phyloP scores from a whole-genome alignment of 805 yeast genomes.

The Wickerhamia fluorescens region DNA sequence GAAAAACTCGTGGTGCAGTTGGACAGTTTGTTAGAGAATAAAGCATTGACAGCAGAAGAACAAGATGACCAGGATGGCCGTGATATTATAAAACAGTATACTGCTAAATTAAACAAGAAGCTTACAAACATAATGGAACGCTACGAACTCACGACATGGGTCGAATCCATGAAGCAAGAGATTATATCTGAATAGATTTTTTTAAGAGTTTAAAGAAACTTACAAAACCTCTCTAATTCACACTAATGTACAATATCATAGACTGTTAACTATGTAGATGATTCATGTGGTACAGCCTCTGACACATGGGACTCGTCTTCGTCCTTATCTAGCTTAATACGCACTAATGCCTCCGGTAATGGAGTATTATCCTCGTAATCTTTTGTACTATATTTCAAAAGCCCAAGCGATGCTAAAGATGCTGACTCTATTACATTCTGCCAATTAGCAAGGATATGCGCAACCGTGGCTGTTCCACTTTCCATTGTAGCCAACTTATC shows the following conservation, averaged over 20 bases:
- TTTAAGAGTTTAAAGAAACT: conserved; percentile 1
- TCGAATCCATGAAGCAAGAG: conserved; percentile 16
- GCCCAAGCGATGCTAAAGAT: conserved; percentile 51
- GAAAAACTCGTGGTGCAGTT: conserved; percentile 8
- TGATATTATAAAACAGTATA: no score
- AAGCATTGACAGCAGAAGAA: conserved; percentile 2
- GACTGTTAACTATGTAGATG: no score
- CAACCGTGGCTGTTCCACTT: conserved; percentile 56
- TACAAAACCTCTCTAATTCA: no score
- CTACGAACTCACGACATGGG: conserved; percentile 10
- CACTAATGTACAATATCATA: no score
- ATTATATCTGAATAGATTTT: no score
- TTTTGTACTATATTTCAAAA: conserved; percentile 35
- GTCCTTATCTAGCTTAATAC: conserved; percentile 47
- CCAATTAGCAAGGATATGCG: conserved; percentile 59
- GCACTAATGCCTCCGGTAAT: conserved; percentile 58
- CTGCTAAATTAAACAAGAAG: no score
- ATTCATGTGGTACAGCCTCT: no score
- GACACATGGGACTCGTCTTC: no score
- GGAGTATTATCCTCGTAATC: conserved; percentile 40
- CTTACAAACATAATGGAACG: no score
- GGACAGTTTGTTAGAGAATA: conserved; percentile 7
- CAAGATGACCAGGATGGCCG: conserved; percentile 3
- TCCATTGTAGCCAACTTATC: conserved; percentile 41
- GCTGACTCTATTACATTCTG: conserved; percentile 52